These are phyloP conservation scores for Lichenothelia convexa DNA, from an alignment of 495 filamentous ascomycete genomes.

Conservation along the genomic window DNA sequence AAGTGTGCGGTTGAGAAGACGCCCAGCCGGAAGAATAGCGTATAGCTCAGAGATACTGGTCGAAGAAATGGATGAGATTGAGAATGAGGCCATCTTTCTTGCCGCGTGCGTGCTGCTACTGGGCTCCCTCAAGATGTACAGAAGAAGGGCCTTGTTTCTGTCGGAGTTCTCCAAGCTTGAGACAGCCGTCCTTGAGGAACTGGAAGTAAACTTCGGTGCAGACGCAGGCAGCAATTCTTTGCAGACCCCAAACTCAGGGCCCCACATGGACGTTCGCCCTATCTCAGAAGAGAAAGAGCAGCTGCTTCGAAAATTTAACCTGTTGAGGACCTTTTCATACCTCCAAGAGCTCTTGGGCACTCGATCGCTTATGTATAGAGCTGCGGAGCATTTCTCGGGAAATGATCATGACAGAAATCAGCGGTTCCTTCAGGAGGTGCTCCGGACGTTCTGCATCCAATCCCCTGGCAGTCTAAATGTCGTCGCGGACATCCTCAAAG, in stretches of 20 bases:
- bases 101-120: conserved; percentile 73
- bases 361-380: neutral
- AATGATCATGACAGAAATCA: neutral
- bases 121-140: conserved; percentile 66
- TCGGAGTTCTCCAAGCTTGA: conserved; percentile 74
- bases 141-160: no score
- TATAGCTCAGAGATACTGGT: neutral
- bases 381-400: neutral
- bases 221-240: no score
- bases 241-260: neutral
- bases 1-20: neutral
- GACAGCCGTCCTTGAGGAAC: conserved; percentile 84
- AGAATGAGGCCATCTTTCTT: conserved; percentile 58
- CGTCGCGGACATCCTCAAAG: conserved; percentile 68
- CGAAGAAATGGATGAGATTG: conserved; percentile 35
- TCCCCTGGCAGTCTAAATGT: conserved; percentile 42
- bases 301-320: conserved; percentile 10
- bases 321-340: conserved; percentile 15
- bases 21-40: neutral
- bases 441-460: neutral
- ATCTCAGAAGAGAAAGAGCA: conserved; percentile 1
- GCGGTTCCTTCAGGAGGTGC: neutral
- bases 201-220: conserved; percentile 86
- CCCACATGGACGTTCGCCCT: neutral
- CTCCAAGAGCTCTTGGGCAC: neutral